These are phyloP conservation scores for Apostasia ramifera DNA, from an alignment of 106 monocot genomes.

Conservation along the genomic window DNA sequence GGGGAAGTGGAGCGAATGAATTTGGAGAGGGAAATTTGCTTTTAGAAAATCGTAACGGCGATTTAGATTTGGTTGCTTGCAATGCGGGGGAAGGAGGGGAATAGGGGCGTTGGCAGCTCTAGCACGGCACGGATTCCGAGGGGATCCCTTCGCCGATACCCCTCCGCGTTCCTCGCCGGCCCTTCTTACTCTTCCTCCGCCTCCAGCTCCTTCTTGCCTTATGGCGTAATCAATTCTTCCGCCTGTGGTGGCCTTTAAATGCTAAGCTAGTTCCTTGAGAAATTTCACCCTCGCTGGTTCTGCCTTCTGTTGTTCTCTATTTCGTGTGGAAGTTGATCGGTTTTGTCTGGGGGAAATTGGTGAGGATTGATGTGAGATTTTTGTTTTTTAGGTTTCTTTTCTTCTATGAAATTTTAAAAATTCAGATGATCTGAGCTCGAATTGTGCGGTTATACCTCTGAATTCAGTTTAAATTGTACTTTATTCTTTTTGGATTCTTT, in stretches of 20 bases:
- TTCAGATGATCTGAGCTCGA: conserved; percentile 2
- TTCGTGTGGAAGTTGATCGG: background rate
- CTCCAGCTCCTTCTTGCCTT: conserved; percentile 12
- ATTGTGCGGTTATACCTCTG: background rate
- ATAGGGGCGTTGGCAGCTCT: conserved; percentile 7
- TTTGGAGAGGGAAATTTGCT: conserved; percentile 2
- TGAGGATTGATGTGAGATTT: background rate
- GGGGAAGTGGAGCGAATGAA: background rate
- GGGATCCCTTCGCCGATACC: conserved; percentile 14
- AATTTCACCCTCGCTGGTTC: background rate
- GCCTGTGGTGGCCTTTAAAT: conserved; percentile 3
- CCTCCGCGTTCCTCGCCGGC: conserved; percentile 6
- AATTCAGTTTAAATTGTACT: background rate
- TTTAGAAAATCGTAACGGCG: background rate
- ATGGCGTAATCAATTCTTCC: conserved; percentile 20
- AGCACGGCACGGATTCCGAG: conserved; percentile 20
- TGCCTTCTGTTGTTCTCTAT: background rate
- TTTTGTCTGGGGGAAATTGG: background rate
- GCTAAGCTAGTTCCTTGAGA: background rate
- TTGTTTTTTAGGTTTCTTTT: background rate
- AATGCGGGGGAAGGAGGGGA: conserved; percentile 1
- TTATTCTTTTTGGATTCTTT: background rate
- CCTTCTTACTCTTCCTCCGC: conserved; percentile 3
- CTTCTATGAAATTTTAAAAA: background rate
- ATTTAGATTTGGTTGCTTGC: conserved; percentile 9